Conservation (phyloP, 805 yeast species). For the Metschnikowia baotianmanensis region DNA sequence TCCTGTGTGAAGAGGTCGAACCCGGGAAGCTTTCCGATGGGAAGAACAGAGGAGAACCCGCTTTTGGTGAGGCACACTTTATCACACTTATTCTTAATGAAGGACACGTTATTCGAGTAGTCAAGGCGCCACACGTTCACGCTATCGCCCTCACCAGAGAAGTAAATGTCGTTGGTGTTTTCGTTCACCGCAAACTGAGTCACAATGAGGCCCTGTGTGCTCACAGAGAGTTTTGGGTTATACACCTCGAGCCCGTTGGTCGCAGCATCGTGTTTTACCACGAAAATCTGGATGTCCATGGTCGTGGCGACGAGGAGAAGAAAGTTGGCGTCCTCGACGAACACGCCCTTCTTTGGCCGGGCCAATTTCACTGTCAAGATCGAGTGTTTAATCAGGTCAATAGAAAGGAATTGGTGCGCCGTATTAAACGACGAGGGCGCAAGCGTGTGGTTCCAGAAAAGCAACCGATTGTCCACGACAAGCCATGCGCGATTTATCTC, state of each 20-base stretch:
- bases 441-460: slow-evolving; percentile 78
- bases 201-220: slow-evolving; percentile 75
- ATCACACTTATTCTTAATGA: slow-evolving; percentile 81
- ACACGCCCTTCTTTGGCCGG: slow-evolving; percentile 78
- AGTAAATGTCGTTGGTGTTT: slow-evolving; percentile 74
- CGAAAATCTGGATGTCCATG: slow-evolving; percentile 71
- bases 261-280: slow-evolving; percentile 52
- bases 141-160: slow-evolving; percentile 79
- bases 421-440: slow-evolving; percentile 46
- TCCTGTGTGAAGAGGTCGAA: slow-evolving; percentile 30
- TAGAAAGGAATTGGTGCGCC: slow-evolving; percentile 62
- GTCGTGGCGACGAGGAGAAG: slow-evolving; percentile 78
- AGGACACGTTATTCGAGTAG: slow-evolving; percentile 78
- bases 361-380: slow-evolving; percentile 74
- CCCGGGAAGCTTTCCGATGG: slow-evolving; percentile 33
- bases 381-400: slow-evolving; percentile 78
- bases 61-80: slow-evolving; percentile 78
- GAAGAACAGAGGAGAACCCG: slow-evolving; percentile 44
- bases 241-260: slow-evolving; percentile 60
- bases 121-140: slow-evolving; percentile 82
- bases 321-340: slow-evolving; percentile 72
- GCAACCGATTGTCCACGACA: slow-evolving; percentile 72
- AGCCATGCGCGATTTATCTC: slow-evolving; percentile 85
- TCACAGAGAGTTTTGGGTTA: slow-evolving; percentile 79
- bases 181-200: slow-evolving; percentile 58